phyloP scores from a whole-genome alignment of 352 stramenopile species.

The Globisporangium viniferum region DNA sequence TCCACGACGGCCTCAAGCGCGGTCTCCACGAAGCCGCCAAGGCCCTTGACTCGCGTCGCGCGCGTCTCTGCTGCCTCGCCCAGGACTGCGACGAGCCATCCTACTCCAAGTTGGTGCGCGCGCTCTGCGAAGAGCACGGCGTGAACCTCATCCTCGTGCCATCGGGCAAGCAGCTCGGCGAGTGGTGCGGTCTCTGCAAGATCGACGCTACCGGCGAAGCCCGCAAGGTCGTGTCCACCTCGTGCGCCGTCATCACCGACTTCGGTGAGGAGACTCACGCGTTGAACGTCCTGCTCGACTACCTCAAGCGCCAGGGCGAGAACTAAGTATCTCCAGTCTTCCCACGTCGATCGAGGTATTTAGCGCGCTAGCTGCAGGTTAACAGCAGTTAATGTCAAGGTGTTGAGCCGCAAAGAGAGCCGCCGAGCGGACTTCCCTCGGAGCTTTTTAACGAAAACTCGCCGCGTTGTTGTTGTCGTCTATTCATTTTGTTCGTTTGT shows the following conservation, averaged over 20 bases:
- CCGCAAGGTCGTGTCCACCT: slow-evolving; percentile 98
- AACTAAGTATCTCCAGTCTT: slow-evolving; percentile 53
- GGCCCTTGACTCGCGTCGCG: slow-evolving; percentile 96
- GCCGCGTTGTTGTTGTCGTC: slow-evolving; percentile 5
- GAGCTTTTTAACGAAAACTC: slow-evolving; percentile 37
- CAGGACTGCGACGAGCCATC: slow-evolving; percentile 99
- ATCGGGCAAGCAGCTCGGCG: slow-evolving; percentile 96
- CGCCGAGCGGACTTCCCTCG: slow-evolving; percentile 27
- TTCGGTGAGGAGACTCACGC: slow-evolving; percentile 99
- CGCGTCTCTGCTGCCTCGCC: slow-evolving; percentile 98
- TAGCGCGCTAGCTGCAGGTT: slow-evolving; percentile 16
- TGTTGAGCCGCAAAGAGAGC: slow-evolving; percentile 4
- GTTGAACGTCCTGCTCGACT: slow-evolving; percentile 97
- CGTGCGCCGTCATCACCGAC: slow-evolving; percentile 98
- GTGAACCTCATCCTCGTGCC: slow-evolving; percentile 93
- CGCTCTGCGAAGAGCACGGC: slow-evolving; percentile 91
- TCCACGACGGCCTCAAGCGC: slow-evolving; percentile 98
- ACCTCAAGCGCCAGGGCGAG: slow-evolving; percentile 96
- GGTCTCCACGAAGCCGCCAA: slow-evolving; percentile 99
- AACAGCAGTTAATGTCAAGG: slow-evolving; percentile 9
- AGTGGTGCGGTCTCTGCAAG: slow-evolving; percentile 99
- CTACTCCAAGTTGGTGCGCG: slow-evolving; percentile 99
- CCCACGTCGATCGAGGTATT: slow-evolving; percentile 22
- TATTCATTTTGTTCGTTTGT: background rate
- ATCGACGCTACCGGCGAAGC: slow-evolving; percentile 96